Evolutionary conservation across 2,329 filamentous ascomycete genomes (phyloP).

Genomic region (Sclerotinia nivalis): DNA sequence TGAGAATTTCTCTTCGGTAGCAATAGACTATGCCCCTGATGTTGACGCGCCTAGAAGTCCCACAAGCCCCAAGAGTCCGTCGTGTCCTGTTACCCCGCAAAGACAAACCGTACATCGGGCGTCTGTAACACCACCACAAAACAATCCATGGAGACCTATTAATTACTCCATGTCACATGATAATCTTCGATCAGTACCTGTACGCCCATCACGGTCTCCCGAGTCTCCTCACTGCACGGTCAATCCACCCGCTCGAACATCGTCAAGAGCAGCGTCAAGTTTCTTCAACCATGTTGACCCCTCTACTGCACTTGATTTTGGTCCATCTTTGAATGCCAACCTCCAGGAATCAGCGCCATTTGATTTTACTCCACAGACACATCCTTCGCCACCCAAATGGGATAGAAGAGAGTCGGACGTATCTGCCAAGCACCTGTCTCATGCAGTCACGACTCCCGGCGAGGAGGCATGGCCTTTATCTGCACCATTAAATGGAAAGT

Average conservation of each 20-base stretch:
- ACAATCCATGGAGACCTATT: slow-evolving; percentile 45
- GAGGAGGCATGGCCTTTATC: slow-evolving; percentile 50
- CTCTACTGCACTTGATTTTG: slow-evolving; percentile 47
- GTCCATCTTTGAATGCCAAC: slow-evolving; percentile 47
- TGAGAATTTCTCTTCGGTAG: slow-evolving; percentile 52
- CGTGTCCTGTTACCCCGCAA: slow-evolving; percentile 30
- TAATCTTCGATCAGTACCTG: slow-evolving; percentile 44
- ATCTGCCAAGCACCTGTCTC: slow-evolving; percentile 37
- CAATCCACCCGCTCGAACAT: slow-evolving; percentile 54
- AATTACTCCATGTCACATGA: slow-evolving; percentile 42
- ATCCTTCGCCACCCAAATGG: slow-evolving; percentile 33
- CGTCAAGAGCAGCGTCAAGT: slow-evolving; percentile 55
- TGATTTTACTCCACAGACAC: slow-evolving; percentile 29
- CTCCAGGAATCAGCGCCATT: slow-evolving; percentile 51
- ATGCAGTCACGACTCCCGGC: slow-evolving; percentile 48
- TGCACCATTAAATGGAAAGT: slow-evolving; percentile 30
- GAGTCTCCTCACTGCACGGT: slow-evolving; percentile 45
- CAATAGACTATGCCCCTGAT: slow-evolving; percentile 36
- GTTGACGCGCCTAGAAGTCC: slow-evolving; percentile 23
- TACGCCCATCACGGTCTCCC: slow-evolving; percentile 53
- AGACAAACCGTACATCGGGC: slow-evolving; percentile 21
- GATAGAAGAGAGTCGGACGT: slow-evolving; percentile 36
- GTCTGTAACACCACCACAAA: slow-evolving; percentile 37
- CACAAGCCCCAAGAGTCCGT: slow-evolving; percentile 25
- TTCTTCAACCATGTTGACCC: slow-evolving; percentile 57